phyloP scores from a whole-genome alignment of 352 stramenopile genomes.

The Globisporangium nodosum region DNA sequence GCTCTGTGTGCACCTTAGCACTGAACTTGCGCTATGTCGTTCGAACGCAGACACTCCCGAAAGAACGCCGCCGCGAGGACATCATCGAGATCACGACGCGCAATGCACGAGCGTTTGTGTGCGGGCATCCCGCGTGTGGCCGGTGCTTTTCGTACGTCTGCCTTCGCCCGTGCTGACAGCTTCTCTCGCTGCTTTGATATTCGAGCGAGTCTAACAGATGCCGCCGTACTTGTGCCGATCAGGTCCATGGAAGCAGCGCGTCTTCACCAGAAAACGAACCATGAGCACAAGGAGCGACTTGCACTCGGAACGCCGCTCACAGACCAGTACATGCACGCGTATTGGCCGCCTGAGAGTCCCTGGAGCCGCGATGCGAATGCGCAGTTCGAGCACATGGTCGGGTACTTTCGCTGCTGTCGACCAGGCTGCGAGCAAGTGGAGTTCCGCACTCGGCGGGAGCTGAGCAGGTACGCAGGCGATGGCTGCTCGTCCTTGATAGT shows the following conservation, averaged over 20 bases:
- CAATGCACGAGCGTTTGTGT: slow-evolving; percentile 40
- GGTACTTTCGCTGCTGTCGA: slow-evolving; percentile 38
- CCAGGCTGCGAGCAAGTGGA: slow-evolving; percentile 25
- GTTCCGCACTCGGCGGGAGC: slow-evolving; percentile 39
- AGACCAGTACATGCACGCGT: slow-evolving; percentile 57
- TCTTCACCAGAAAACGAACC: slow-evolving; percentile 35
- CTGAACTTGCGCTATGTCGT: not conserved
- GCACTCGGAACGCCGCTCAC: slow-evolving; percentile 27
- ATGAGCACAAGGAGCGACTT: slow-evolving; percentile 36
- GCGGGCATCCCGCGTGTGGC: slow-evolving; percentile 44
- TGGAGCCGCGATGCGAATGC: slow-evolving; percentile 33
- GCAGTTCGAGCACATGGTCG: slow-evolving; percentile 26
- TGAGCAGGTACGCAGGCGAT: slow-evolving; percentile 18
- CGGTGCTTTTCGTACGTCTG: slow-evolving; percentile 47
- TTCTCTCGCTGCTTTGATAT: not conserved
- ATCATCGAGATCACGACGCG: slow-evolving; percentile 46
- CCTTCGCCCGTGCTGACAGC: not conserved
- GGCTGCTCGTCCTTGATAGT: not conserved
- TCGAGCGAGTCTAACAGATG: not conserved
- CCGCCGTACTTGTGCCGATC: not conserved
- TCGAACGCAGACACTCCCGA: slow-evolving; percentile 30
- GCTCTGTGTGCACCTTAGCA: not conserved
- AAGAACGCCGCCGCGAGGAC: slow-evolving; percentile 31
- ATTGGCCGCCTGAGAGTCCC: slow-evolving; percentile 41
- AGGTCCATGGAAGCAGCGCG: slow-evolving; percentile 45